phyloP scores from a whole-genome alignment of 2,329 filamentous ascomycete species.

The Phialemoniopsis sp. region DNA sequence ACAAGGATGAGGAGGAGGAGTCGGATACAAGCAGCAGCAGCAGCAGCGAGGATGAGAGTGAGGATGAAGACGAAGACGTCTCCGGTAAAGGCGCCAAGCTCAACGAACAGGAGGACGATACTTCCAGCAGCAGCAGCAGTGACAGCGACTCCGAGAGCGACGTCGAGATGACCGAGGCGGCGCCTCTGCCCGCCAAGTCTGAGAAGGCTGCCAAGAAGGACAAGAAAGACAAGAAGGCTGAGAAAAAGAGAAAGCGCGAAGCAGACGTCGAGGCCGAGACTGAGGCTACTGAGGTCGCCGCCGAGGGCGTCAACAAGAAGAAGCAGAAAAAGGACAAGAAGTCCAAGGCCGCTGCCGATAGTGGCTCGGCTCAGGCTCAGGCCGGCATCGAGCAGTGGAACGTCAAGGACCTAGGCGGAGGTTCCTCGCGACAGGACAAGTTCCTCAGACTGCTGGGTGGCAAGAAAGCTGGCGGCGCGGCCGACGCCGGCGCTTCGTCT shows the following conservation, averaged over 20 bases:
- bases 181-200: constrained; percentile 1
- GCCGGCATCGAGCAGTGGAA: constrained; percentile 42
- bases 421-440: constrained; percentile 46
- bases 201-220: constrained; percentile 6
- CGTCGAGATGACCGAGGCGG: too few relatives aligned
- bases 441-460: constrained; percentile 53
- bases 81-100: constrained; percentile 1
- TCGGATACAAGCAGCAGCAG: not conserved
- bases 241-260: constrained; percentile 1
- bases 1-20: constrained; percentile 3
- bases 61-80: constrained; percentile 1
- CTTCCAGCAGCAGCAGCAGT: too few relatives aligned
- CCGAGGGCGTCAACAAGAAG: constrained; percentile 6
- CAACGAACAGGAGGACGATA: not conserved
- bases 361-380: constrained; percentile 13
- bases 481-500: constrained; percentile 2
- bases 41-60: too few relatives aligned
- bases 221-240: constrained; percentile 5
- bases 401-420: constrained; percentile 46
- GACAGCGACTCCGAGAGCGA: not conserved
- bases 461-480: constrained; percentile 34
- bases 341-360: constrained; percentile 18
- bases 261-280: not conserved
- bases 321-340: constrained; percentile 13
- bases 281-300: constrained; percentile 1